Percentiles rank a stretch among this genome's conserved stretches.
Conservation (phyloP, 1,139 yeast species). For the Nakaseomyces glabratus region DNA sequence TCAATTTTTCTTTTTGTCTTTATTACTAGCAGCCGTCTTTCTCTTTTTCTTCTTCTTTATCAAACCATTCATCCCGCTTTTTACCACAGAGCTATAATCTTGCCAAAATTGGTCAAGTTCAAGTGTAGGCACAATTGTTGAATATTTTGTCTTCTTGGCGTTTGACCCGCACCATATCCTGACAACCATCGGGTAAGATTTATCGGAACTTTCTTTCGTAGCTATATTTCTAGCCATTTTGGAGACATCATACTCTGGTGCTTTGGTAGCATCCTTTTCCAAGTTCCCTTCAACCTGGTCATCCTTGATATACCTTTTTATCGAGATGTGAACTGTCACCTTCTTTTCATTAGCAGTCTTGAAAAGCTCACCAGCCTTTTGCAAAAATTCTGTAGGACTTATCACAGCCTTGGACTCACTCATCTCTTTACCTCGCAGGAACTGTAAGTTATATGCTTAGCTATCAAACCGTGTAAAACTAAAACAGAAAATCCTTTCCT, state of each 20-base stretch:
- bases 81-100: slow-evolving; percentile 54
- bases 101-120: slow-evolving; percentile 61
- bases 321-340: slow-evolving; percentile 22
- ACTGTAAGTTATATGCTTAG: no score
- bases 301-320: slow-evolving; percentile 23
- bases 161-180: slow-evolving; percentile 51
- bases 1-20: slow-evolving; percentile 13
- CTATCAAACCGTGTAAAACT: no score
- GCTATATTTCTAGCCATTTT: slow-evolving; percentile 16
- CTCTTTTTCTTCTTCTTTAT: slow-evolving; percentile 55
- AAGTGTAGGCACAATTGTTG: slow-evolving; percentile 54
- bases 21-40: slow-evolving; percentile 32
- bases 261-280: slow-evolving; percentile 21
- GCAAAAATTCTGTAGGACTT: slow-evolving; percentile 19
- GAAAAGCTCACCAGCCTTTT: slow-evolving; percentile 20
- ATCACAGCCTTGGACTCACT: slow-evolving; percentile 7
- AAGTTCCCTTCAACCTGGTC: slow-evolving; percentile 25
- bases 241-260: slow-evolving; percentile 27
- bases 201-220: slow-evolving; percentile 12
- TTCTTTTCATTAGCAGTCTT: slow-evolving; percentile 23
- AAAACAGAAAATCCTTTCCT: no score
- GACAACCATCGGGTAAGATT: slow-evolving; percentile 42
- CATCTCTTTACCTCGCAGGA: no score
- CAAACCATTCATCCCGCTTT: slow-evolving; percentile 51
- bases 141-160: slow-evolving; percentile 42